Base-by-base conservation (phyloP, 1,139 yeast species). In the Magnusiomyces magnusii region DNA sequence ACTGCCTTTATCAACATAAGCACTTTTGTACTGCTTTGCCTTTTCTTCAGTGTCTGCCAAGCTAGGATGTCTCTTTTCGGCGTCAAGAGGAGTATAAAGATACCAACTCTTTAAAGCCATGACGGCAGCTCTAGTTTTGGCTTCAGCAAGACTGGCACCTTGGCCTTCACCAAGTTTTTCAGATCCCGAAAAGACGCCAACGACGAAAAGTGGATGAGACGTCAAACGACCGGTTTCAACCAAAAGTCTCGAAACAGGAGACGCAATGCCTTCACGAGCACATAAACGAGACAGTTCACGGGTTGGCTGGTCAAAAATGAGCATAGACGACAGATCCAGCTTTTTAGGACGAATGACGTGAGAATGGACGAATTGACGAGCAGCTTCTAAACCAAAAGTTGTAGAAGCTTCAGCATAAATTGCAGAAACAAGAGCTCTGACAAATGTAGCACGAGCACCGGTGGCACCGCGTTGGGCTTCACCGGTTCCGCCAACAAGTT, bases 171-270 rank as follows among this genome's bases (percentile, higher is more conserved):
- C 97, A 60, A 93, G 78, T 73, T 90, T 86, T 62, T 84, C 84
- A 25, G 79, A 78, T 42, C 97, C 98, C 60, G 86, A 80, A 73
- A 91, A 93, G 0, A 90, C 95, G 57, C 97, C 98, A 42, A 93
- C 96, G 21, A 92, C 88, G 68, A 82, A 93, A 52, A 91, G 86
- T 28, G 99, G 96, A 59, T 89, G 84, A 61, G 83, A 82, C 2
- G 97, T 84, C 67, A 79, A 77, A 73, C 99, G 82, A 71, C 99
- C 99, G 34, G 96, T 87, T 74, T 93, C 99, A 36, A 96, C 93
- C 62, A 93, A 77, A 61, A 95, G 80, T 71, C 96, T 84, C 49
- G 92, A 84, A 5, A 87, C 79, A 27, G 97, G 97, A 39, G 82
- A 80, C 58, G 81, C 80, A 64, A 92, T 77, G n/a, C 83, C 82